phyloP scores from a whole-genome alignment of 306 rosid genomes.

The Cyamopsis tetragonoloba region DNA sequence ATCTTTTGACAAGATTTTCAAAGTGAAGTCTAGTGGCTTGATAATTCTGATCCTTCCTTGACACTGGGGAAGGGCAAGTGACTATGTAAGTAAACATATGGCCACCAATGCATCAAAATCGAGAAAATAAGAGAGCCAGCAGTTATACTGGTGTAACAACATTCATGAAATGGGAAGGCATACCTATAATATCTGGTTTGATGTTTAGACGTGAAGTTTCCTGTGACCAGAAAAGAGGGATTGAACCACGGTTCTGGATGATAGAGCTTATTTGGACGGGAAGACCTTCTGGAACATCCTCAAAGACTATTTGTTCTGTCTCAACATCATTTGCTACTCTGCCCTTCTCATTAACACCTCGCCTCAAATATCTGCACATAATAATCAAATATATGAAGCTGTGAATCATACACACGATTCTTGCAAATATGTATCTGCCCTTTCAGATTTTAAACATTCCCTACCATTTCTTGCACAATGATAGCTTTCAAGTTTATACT shows the following conservation, averaged over 20 bases:
- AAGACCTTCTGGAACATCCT: conserved; percentile 56
- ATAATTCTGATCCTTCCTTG: conserved; percentile 71
- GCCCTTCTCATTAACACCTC: conserved; percentile 95
- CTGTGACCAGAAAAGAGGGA: conserved; percentile 98
- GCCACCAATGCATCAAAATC: not conserved
- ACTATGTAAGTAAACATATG: conserved; percentile 21
- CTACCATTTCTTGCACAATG: conserved; percentile 1
- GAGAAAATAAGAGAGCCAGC: not conserved
- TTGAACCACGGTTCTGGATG: conserved; percentile 94
- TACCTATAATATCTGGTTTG: conserved; percentile 87
- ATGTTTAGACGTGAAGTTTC: conserved; percentile 87
- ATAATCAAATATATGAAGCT: conserved; percentile 6
- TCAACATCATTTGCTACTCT: conserved; percentile 98
- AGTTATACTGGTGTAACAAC: not conserved
- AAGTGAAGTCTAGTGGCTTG: conserved; percentile 91
- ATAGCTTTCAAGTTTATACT: conserved; percentile 7
- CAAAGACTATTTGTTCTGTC: conserved; percentile 87
- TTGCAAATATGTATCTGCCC: conserved; percentile 7
- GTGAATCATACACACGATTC: not conserved
- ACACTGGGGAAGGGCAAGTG: conserved; percentile 48
- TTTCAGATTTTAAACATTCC: not conserved
- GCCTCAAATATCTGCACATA: conserved; percentile 68
- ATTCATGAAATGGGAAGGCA: conserved; percentile 26
- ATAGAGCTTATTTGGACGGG: conserved; percentile 77
- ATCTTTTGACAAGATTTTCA: conserved; percentile 83